Evolutionary conservation across 2,329 filamentous ascomycete genomes (phyloP).

Genomic region (Paracoccidioides brasiliensis): DNA sequence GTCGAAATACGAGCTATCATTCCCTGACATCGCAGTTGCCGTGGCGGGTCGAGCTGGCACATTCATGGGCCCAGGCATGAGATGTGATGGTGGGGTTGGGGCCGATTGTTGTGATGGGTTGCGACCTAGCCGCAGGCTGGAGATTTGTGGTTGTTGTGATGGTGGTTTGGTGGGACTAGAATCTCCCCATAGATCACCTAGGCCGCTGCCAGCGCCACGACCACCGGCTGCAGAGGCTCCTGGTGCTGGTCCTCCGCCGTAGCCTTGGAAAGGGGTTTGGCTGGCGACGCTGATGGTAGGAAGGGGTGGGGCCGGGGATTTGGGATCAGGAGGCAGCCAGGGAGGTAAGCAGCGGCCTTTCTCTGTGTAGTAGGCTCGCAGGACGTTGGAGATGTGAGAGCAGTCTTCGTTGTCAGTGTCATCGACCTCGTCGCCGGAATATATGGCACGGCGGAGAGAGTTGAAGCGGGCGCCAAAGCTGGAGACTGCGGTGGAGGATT

Average conservation of each 20-base stretch:
- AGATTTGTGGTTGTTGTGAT: conserved; percentile 21
- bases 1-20: conserved; percentile 3
- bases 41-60: conserved; percentile 7
- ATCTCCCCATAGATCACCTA: conserved; percentile 49
- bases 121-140: conserved; percentile 27
- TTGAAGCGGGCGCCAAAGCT: conserved; percentile 44
- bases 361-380: conserved; percentile 85
- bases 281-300: conserved; percentile 37
- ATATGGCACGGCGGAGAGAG: conserved; percentile 39
- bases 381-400: conserved; percentile 84
- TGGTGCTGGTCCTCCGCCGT: conserved; percentile 12
- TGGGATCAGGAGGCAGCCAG: conserved; percentile 89
- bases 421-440: conserved; percentile 29
- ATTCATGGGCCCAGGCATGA: conserved; percentile 11
- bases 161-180: conserved; percentile 20
- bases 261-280: conserved; percentile 40
- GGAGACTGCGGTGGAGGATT: conserved; percentile 34
- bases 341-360: conserved; percentile 66
- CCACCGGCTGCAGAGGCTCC: conserved; percentile 19
- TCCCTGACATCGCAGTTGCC: neutral
- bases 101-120: conserved; percentile 4
- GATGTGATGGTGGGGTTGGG: neutral
- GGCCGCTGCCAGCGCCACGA: conserved; percentile 32
- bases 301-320: conserved; percentile 45
- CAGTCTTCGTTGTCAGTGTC: conserved; percentile 55